Conservation (phyloP, 1,284 basidiomycete genomes). For the Kwoniella shivajii region DNA sequence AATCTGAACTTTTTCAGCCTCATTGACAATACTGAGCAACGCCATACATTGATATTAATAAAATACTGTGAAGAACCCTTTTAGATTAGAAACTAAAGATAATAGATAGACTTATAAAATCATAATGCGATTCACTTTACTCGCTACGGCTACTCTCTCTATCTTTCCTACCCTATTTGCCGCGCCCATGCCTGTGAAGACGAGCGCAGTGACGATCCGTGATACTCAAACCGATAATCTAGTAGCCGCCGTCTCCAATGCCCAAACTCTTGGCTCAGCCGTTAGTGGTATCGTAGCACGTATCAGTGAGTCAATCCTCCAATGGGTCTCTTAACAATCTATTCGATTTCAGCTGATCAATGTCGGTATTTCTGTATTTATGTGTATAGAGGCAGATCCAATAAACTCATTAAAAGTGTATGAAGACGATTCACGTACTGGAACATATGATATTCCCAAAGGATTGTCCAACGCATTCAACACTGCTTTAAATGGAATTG, state of each 20-base stretch:
- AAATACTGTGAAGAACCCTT: background rate
- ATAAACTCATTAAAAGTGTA: background rate
- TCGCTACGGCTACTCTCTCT: background rate
- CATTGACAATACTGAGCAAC: too few species aligned
- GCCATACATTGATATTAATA: background rate
- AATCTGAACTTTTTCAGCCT: too few species aligned
- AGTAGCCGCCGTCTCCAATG: background rate
- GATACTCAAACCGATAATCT: background rate
- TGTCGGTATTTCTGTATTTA: too few species aligned
- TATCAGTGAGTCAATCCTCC: background rate
- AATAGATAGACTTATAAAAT: too few species aligned
- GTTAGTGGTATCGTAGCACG: background rate
- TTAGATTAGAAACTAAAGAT: background rate
- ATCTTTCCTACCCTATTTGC: background rate
- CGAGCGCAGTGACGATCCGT: background rate
- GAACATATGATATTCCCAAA: background rate
- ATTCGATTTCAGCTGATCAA: background rate
- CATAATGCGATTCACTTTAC: conserved; percentile 1
- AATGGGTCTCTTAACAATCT: background rate
- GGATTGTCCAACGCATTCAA: background rate
- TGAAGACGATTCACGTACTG: background rate
- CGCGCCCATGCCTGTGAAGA: background rate
- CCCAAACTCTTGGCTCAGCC: background rate
- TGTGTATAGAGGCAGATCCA: conserved; percentile 1
- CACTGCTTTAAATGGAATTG: background rate